phyloP scores from a whole-genome alignment of 2,329 filamentous ascomycete genomes.

The Didymella pinodella region DNA sequence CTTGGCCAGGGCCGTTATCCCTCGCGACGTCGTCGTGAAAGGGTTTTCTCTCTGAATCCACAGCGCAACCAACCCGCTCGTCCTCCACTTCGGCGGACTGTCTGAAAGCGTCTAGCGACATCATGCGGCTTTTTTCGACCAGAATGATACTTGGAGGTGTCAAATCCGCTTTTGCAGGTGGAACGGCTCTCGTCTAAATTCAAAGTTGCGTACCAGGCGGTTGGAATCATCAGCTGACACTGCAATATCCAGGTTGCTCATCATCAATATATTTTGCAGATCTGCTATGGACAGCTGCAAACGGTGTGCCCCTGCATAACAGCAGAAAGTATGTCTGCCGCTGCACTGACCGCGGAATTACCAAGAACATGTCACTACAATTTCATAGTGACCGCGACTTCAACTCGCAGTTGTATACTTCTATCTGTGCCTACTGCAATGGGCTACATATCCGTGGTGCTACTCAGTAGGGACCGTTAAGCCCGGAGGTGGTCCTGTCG shows the following conservation, averaged over 20 bases:
- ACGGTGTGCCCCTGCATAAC: slow-evolving; percentile 17
- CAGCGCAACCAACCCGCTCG: slow-evolving; percentile 14
- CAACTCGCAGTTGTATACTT: not conserved
- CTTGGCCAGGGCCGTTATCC: slow-evolving; percentile 15
- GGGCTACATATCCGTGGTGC: slow-evolving; percentile 6
- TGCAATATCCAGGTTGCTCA: slow-evolving; percentile 11
- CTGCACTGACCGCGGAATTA: slow-evolving; percentile 4
- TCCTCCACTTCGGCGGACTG: slow-evolving; percentile 17
- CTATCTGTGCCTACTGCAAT: slow-evolving; percentile 10
- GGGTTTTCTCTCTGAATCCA: not conserved
- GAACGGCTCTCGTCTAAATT: slow-evolving; percentile 31
- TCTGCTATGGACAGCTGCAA: slow-evolving; percentile 19
- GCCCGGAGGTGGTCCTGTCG: slow-evolving; percentile 6
- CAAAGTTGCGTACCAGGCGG: slow-evolving; percentile 32
- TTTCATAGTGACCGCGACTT: not conserved
- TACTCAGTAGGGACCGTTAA: slow-evolving; percentile 10
- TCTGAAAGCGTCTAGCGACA: slow-evolving; percentile 16
- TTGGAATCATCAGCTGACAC: slow-evolving; percentile 28
- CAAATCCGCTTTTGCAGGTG: slow-evolving; percentile 21
- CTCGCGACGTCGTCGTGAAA: slow-evolving; percentile 4
- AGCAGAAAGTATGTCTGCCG: slow-evolving; percentile 11
- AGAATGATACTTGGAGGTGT: slow-evolving; percentile 19
- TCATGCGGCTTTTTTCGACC: slow-evolving; percentile 11
- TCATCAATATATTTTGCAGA: slow-evolving; percentile 20
- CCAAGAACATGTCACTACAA: slow-evolving; percentile 1